A percentile compares a stretch with the other conserved stretches of the same genome.
Conservation (phyloP, 495 filamentous ascomycete species). For the Cercophora newfieldiana region DNA sequence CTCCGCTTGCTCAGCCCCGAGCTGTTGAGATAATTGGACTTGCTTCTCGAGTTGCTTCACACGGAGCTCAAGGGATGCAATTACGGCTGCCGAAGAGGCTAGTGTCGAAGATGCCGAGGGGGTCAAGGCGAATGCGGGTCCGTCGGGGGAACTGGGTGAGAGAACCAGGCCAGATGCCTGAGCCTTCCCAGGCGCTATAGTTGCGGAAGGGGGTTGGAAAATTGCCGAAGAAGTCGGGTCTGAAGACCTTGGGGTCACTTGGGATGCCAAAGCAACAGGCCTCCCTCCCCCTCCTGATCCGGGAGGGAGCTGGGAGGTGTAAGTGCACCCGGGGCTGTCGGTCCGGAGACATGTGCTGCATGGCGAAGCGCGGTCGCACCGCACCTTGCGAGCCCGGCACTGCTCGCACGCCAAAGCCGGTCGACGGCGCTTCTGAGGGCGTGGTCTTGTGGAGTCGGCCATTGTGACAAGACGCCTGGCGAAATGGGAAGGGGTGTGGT, state of each 20-base stretch:
- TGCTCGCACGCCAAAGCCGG: constrained; percentile 12
- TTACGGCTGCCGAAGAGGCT: background rate
- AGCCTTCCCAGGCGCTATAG: background rate
- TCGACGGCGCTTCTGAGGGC: constrained; percentile 4
- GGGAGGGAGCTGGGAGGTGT: background rate
- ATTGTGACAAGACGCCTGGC: no score
- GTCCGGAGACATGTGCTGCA: constrained; percentile 7
- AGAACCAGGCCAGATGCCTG: background rate
- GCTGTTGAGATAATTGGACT: background rate
- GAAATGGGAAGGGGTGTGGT: no score
- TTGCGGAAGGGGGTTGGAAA: background rate
- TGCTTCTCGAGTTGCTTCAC: constrained; percentile 6
- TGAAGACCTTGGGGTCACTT: background rate
- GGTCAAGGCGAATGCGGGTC: background rate
- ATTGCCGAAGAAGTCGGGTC: background rate
- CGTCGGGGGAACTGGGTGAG: background rate
- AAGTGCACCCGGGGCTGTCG: background rate
- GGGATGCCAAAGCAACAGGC: background rate
- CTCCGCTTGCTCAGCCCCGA: background rate
- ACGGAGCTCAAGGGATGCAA: constrained; percentile 9
- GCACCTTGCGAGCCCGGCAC: constrained; percentile 9
- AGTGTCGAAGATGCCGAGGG: background rate
- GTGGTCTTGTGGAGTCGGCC: no score
- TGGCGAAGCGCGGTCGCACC: constrained; percentile 4
- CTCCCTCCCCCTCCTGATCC: background rate